phyloP scores from a whole-genome alignment of 331 rosid genomes.

The Pyracantha coccinea region DNA sequence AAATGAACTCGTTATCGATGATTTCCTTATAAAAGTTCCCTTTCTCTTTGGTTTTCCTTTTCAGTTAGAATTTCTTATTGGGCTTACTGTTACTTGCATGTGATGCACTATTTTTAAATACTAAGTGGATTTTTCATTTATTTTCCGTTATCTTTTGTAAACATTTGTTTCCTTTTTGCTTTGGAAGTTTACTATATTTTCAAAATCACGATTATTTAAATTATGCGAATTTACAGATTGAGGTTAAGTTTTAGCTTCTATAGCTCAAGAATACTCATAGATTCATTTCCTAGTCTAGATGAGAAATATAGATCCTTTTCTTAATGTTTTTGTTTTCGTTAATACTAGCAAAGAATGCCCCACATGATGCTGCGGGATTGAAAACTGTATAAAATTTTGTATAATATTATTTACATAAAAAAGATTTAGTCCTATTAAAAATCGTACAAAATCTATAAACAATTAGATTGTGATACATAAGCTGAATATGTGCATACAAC shows the following conservation, averaged over 20 bases:
- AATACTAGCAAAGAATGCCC: too few relatives aligned
- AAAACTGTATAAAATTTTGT: too few relatives aligned
- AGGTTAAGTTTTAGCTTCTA: background rate
- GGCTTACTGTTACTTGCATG: background rate
- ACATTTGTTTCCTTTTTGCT: background rate
- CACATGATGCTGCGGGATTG: too few relatives aligned
- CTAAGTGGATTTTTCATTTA: background rate
- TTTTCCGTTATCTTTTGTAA: background rate
- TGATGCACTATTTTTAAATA: background rate
- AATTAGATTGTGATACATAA: too few relatives aligned
- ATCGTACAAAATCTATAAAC: too few relatives aligned
- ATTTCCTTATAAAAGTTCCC: background rate
- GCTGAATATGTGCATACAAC: too few relatives aligned
- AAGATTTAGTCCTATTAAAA: too few relatives aligned
- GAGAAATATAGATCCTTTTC: background rate
- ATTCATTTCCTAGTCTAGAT: background rate
- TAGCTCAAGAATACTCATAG: background rate
- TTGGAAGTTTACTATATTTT: background rate
- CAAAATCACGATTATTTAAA: background rate
- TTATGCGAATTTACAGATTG: background rate
- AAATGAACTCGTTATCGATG: background rate
- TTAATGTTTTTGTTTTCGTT: background rate
- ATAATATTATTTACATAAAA: too few relatives aligned
- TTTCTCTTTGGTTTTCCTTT: background rate
- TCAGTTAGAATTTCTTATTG: background rate